Conservation (phyloP, 768 basidiomycete genomes). For the Crassisporium funariophilum region DNA sequence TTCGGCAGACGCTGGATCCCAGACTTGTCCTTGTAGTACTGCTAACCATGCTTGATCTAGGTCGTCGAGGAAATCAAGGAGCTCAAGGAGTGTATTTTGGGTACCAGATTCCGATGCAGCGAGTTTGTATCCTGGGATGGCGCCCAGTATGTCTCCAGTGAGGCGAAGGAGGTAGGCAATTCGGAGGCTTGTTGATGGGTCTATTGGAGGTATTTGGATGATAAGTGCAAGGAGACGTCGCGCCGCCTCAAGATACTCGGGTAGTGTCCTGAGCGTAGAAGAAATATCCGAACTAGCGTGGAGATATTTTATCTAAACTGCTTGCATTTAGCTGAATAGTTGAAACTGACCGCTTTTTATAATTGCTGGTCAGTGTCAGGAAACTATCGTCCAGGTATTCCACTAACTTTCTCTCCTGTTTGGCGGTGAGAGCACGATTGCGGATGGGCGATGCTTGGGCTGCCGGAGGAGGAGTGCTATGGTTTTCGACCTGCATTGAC, state of each 20-base stretch:
- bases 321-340: neutral
- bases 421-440: conserved; percentile 42
- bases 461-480: too few species aligned
- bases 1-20: conserved; percentile 52
- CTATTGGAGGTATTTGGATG: conserved; percentile 74
- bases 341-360: conserved; percentile 69
- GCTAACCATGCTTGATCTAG: conserved; percentile 76
- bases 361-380: conserved; percentile 65
- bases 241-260: conserved; percentile 59
- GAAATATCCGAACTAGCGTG: conserved; percentile 47
- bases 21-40: conserved; percentile 63
- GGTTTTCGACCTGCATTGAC: too few species aligned
- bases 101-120: neutral
- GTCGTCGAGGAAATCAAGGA: conserved; percentile 70
- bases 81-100: conserved; percentile 45
- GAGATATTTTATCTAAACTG: neutral
- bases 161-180: conserved; percentile 69
- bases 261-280: conserved; percentile 57
- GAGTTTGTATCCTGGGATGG: conserved; percentile 60
- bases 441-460: neutral
- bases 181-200: conserved; percentile 69
- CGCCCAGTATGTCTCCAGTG: conserved; percentile 64
- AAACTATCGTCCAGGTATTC: conserved; percentile 68
- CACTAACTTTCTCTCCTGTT: conserved; percentile 66
- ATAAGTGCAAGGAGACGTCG: conserved; percentile 61